Evolutionary conservation across 306 rosid species (phyloP).

Genomic region (Inga laurina): DNA sequence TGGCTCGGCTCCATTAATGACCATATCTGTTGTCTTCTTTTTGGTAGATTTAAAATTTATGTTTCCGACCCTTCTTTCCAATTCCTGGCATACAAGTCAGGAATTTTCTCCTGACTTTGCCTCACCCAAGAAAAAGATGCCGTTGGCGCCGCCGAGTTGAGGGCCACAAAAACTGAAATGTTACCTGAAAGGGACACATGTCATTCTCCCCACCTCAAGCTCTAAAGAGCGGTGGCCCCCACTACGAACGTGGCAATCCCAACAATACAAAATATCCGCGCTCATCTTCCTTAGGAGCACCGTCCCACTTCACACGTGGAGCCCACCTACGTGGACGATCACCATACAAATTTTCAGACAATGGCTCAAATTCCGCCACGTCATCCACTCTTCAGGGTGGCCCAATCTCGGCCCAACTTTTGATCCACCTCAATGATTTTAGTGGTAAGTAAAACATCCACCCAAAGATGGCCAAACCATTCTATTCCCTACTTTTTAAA

Average conservation of each 20-base stretch:
- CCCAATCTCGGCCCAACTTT: slow-evolving; percentile 44
- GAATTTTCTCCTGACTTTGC: not conserved
- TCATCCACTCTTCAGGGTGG: not conserved
- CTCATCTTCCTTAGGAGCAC: not conserved
- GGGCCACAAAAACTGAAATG: not conserved
- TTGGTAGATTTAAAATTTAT: too few relatives aligned
- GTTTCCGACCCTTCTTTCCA: too few relatives aligned
- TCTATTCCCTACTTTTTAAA: not conserved
- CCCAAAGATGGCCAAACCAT: not conserved
- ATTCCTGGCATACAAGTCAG: too few relatives aligned
- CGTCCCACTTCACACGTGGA: slow-evolving; percentile 30
- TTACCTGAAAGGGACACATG: slow-evolving; percentile 34
- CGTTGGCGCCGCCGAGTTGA: not conserved
- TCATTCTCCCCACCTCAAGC: slow-evolving; percentile 33
- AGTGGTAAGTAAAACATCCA: not conserved
- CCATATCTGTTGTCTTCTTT: too few relatives aligned
- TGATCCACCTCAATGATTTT: slow-evolving; percentile 31
- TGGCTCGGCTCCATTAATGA: too few relatives aligned
- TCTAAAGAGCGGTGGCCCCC: not conserved
- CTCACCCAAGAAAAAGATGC: not conserved
- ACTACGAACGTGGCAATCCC: slow-evolving; percentile 5
- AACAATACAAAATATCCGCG: not conserved
- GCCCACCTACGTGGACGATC: slow-evolving; percentile 23
- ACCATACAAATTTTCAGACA: slow-evolving; percentile 18
- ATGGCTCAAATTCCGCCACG: slow-evolving; percentile 47